Evolutionary conservation across 2,329 filamentous ascomycete species (phyloP), one percentile per base, ranked within the genome.

Genomic region (Ophiostoma sp.): DNA sequence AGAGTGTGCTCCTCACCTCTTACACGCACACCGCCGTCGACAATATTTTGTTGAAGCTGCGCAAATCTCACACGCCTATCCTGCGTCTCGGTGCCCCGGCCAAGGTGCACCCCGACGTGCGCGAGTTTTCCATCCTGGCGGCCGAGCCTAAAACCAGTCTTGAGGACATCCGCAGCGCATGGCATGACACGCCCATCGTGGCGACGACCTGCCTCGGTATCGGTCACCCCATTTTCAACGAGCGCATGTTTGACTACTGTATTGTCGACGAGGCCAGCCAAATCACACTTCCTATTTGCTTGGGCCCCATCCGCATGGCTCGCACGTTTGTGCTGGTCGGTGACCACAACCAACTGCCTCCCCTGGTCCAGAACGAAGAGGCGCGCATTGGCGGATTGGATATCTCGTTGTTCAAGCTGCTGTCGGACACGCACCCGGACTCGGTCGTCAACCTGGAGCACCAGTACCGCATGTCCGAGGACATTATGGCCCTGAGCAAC

Each of bases 181-280:
- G 96, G 89, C 92, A 96, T 80, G 90, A 91, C 68, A 93, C 93
- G 1, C 93, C 93, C 1, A 91, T 99, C 36, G 96, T 99, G 2
- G 96, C 95, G 4, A 98, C 96, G 0, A 98, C 96, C 0, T 99
- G 96, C 79, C 87, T 99, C 33, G 94, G 95, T 2, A 93, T 98
- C 80, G 95, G 92, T 77, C 96, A 99, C 80, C 88, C 91, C 2
- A 84, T 99, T 9, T 98, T 99, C 83, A 92, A 89, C 73, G 92
- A 95, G 79, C 92, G 96, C 4, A 90, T 91, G 0, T 99, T 99
- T 77, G 96, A 99, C 82, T 98, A 98, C 80, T 99, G 96, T 79
- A 98, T 99, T 75, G 95, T 99, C 3, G 96, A 99, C 77, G 96
- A 99, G 82, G 96, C 96, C 0, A 98, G 95, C 1, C 96, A 99